Evolutionary conservation across 139 green algal genomes (phyloP), one percentile per base, ranked within the genome.

Genomic region (Coccomyxa sp.): DNA sequence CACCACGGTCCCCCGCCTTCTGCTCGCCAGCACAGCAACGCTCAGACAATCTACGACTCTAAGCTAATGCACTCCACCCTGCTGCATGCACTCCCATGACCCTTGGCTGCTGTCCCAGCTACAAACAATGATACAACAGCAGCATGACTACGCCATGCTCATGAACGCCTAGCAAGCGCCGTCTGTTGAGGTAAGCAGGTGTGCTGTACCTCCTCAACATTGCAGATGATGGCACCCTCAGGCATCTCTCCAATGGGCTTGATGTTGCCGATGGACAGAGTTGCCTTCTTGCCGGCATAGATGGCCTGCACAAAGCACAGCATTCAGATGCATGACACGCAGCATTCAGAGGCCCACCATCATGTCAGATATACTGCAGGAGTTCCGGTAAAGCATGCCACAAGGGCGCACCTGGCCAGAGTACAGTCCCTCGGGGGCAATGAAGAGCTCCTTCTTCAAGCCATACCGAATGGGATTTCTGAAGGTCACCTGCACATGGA

Each of bases 191-290:
- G n/a, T n/a, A n/a, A 64, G 50, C 50, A 64, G 5, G 22, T 22
- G 18, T 27, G 24, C 12, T 82, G 76, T 73, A 90, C 90, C 91
- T 94, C 90, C 93, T 99, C 97, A 76, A 99, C 87, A 87, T 99
- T 99, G 96, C 96, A 99, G 50, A 98, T 86, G 82, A 99, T 94
- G 86, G 95, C 96, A 89, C 97, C 97, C 90, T 99, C 97, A 70
- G 97, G 97, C 95, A 99, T 97, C 75, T 94, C 87, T 68, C 92
- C 92, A 79, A 99, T 83, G 40, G 96, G 95, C 92, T 98, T 95
- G 14, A 98, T 89, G 89, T 99, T 99, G 86, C 97, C 97, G 79
- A 99, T 94, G 54, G 86, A 88, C 55, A 99, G 90, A 64, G 85
- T 85, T 24, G 97, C 97, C 89, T 98, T 98, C 90, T 97, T 97